Evolutionary conservation across 306 rosid species (phyloP).

Genomic region (Acacia crassicarpa): DNA sequence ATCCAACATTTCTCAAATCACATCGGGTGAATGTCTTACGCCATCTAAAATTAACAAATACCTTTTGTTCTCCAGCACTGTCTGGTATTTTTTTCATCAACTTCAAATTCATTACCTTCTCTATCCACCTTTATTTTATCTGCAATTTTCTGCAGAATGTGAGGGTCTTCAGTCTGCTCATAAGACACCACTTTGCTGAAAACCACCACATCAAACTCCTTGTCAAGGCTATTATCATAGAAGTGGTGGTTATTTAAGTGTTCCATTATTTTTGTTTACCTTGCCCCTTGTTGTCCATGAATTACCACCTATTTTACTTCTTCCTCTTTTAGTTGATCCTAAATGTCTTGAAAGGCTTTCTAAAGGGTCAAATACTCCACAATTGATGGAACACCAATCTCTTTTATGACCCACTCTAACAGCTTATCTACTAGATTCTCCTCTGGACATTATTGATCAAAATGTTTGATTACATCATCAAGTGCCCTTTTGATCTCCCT

Average conservation of each 20-base stretch:
- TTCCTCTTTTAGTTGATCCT: no score
- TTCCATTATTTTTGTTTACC: neutral
- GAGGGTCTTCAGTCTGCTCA: no score
- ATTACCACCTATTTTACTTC: neutral
- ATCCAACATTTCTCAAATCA: neutral
- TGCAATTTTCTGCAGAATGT: neutral
- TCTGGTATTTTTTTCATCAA: slow-evolving; percentile 12
- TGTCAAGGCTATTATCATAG: neutral
- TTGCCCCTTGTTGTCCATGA: neutral
- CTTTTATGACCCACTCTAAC: no score
- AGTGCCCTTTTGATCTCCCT: no score
- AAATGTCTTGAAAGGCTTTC: neutral
- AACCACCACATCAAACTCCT: neutral
- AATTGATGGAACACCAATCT: neutral
- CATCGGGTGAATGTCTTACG: neutral
- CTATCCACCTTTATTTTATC: neutral
- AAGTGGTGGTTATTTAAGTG: no score
- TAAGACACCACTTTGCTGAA: neutral
- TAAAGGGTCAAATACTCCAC: neutral
- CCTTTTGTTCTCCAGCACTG: slow-evolving; percentile 1
- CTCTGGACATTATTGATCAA: neutral
- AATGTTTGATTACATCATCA: no score
- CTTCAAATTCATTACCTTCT: neutral
- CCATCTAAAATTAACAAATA: slow-evolving; percentile 38
- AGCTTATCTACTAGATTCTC: neutral